Conservation (phyloP, 768 basidiomycete genomes). For the Strobilomyces dryophilus region DNA sequence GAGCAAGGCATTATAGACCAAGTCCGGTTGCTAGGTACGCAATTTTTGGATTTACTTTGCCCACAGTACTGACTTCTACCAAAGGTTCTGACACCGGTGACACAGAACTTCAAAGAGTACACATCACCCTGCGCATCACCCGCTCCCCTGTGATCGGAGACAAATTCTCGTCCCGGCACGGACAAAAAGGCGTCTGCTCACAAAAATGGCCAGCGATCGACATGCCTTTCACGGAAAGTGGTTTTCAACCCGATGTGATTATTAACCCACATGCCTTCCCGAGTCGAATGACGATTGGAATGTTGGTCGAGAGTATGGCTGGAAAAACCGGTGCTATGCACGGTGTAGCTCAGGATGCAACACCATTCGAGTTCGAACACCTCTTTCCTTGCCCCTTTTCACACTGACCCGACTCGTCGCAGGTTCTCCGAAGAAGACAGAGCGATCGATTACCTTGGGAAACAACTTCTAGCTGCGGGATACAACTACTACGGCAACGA, state of each 20-base stretch:
- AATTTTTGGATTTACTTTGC: not conserved
- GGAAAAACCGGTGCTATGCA: conserved; percentile 99
- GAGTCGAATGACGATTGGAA: conserved; percentile 99
- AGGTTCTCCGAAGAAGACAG: conserved; percentile 96
- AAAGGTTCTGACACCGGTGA: conserved; percentile 88
- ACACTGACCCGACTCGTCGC: conserved; percentile 9
- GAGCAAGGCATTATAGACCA: conserved; percentile 87
- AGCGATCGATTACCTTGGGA: conserved; percentile 96
- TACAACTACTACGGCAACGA: conserved; percentile 99
- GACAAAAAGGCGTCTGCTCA: conserved; percentile 99
- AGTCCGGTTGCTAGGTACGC: conserved; percentile 82
- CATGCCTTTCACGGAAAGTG: conserved; percentile 99
- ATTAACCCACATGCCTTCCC: conserved; percentile 99
- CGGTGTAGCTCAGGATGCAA: conserved; percentile 96
- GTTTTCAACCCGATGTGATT: conserved; percentile 98
- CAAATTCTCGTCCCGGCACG: conserved; percentile 98
- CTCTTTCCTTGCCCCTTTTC: not conserved
- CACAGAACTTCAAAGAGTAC: conserved; percentile 85
- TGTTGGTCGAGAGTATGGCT: conserved; percentile 99
- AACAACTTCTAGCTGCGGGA: conserved; percentile 88
- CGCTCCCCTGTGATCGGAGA: conserved; percentile 97
- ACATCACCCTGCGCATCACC: conserved; percentile 89
- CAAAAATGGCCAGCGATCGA: conserved; percentile 98
- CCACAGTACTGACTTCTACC: not conserved
- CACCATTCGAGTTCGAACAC: conserved; percentile 84